Evolutionary conservation across 2,329 filamentous ascomycete species (phyloP).

Genomic region (Aspergillus terreus): DNA sequence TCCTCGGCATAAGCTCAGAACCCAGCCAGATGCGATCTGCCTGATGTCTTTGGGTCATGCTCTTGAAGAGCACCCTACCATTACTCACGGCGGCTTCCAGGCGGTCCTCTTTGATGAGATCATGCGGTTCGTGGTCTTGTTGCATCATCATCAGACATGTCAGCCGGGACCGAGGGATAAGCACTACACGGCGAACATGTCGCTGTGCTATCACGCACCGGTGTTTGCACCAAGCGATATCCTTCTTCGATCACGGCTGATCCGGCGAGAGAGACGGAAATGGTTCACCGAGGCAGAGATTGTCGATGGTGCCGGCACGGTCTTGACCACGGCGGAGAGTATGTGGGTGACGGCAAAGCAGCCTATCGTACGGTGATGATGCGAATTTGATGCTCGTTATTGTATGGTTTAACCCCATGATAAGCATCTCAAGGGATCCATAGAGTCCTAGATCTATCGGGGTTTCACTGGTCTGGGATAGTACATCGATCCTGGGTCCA

Average conservation of each 20-base stretch:
- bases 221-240: background rate
- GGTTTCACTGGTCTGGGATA: too few relatives aligned
- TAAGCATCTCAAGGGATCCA: too few relatives aligned
- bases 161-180: background rate
- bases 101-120: conserved; percentile 3
- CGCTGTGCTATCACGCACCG: background rate
- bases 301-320: background rate
- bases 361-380: background rate
- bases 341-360: conserved; percentile 1
- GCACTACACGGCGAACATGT: conserved; percentile 3
- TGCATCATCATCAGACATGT: background rate
- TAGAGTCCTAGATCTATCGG: too few relatives aligned
- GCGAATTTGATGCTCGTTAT: background rate
- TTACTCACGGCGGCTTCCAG: conserved; percentile 1
- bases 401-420: background rate
- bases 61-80: conserved; percentile 1
- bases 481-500: too few relatives aligned
- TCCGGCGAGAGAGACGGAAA: background rate
- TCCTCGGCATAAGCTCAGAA: background rate
- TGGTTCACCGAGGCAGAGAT: conserved; percentile 4
- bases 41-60: background rate
- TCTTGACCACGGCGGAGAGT: conserved; percentile 3
- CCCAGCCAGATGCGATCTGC: background rate
- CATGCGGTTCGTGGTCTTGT: conserved; percentile 3
- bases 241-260: background rate